Conservation (phyloP, 805 yeast genomes). For the Suhomyces tanzawaensis region DNA sequence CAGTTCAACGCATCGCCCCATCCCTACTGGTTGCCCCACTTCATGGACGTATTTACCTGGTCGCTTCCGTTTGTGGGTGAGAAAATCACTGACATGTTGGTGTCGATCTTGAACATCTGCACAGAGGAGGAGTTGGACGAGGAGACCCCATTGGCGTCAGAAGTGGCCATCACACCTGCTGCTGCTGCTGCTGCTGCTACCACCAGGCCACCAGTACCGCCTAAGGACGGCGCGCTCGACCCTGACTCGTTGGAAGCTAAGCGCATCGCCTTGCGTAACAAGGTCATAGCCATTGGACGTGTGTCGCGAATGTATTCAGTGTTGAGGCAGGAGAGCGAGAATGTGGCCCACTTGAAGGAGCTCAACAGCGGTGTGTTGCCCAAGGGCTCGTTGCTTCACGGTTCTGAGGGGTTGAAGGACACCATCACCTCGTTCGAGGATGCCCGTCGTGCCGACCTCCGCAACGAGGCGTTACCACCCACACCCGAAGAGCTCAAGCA, state of each 20-base stretch:
- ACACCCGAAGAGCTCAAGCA: constrained; percentile 52
- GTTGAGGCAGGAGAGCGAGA: constrained; percentile 83
- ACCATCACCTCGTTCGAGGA: constrained; percentile 75
- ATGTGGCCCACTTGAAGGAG: constrained; percentile 73
- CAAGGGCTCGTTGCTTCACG: constrained; percentile 79
- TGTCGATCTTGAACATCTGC: constrained; percentile 86
- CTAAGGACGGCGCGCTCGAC: constrained; percentile 1
- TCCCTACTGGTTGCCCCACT: constrained; percentile 95
- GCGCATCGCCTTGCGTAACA: constrained; percentile 65
- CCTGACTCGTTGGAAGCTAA: constrained; percentile 29
- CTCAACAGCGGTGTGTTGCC: constrained; percentile 78
- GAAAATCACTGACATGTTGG: constrained; percentile 89
- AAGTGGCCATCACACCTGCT: constrained; percentile 16
- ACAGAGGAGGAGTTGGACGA: constrained; percentile 91
- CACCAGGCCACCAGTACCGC: constrained; percentile 4
- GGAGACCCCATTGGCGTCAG: constrained; percentile 55
- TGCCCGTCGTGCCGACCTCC: constrained; percentile 74
- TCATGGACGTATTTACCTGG: constrained; percentile 98
- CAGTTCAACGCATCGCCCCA: constrained; percentile 92
- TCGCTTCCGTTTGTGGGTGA: constrained; percentile 96
- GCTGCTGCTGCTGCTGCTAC: constrained; percentile 23
- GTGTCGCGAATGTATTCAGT: constrained; percentile 90
- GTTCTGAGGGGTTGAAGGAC: constrained; percentile 72
- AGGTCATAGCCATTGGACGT: constrained; percentile 94
- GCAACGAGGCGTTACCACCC: constrained; percentile 90